A percentile compares a stretch with the other conserved stretches of the same genome.
phyloP scores from a whole-genome alignment of 805 yeast genomes.

The Ogataea saltuana region DNA sequence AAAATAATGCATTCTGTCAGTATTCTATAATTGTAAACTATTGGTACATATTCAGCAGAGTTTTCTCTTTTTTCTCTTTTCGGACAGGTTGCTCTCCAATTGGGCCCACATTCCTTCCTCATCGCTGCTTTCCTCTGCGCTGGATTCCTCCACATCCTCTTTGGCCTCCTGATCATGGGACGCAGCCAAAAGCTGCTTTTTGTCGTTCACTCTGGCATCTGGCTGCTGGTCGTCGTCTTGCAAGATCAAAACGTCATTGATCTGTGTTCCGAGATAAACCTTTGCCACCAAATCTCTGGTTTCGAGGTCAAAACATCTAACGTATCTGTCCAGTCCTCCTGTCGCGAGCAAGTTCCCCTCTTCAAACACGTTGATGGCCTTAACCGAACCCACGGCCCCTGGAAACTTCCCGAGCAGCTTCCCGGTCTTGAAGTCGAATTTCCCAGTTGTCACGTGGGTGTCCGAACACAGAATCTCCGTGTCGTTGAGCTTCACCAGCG shows the following conservation, averaged over 20 bases:
- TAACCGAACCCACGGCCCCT: constrained; percentile 76
- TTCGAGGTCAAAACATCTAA: constrained; percentile 69
- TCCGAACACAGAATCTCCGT: constrained; percentile 68
- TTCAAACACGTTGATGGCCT: constrained; percentile 34
- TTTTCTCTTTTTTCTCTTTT: constrained; percentile 34
- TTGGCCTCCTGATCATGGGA: no score
- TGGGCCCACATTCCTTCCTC: constrained; percentile 38
- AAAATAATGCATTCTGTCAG: not conserved
- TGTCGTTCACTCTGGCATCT: constrained; percentile 23
- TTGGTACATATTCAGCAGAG: constrained; percentile 3
- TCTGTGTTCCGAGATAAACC: constrained; percentile 74
- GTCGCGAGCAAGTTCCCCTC: constrained; percentile 54
- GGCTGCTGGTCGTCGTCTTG: constrained; percentile 44
- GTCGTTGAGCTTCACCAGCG: constrained; percentile 39
- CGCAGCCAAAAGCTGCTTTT: no score
- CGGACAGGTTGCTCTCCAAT: constrained; percentile 26
- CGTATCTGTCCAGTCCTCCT: constrained; percentile 87
- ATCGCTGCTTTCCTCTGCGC: constrained; percentile 39
- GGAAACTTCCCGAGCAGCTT: constrained; percentile 66
- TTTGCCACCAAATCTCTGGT: constrained; percentile 65
- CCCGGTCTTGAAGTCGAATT: constrained; percentile 52
- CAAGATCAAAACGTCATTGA: constrained; percentile 51
- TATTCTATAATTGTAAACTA: not conserved
- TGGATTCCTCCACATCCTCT: constrained; percentile 36
- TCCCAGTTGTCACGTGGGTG: constrained; percentile 62